These are phyloP conservation scores for Umbelopsis sp. DNA, from an alignment of 192 early-diverging fungal genomes.

Conservation along the genomic window DNA sequence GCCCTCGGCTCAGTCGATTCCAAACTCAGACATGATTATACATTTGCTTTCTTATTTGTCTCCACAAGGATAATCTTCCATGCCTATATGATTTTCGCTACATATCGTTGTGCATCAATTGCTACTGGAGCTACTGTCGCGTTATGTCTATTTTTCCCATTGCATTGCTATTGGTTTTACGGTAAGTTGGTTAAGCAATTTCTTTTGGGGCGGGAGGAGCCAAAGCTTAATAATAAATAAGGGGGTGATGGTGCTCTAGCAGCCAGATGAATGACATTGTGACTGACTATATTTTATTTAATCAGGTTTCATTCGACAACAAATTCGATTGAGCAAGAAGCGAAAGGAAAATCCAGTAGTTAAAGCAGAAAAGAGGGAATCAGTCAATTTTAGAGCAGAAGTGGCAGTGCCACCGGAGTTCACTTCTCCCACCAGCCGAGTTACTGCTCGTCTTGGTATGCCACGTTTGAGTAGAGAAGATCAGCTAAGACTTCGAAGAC, in stretches of 20 bases:
- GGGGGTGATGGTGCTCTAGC: neutral
- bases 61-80: slow-evolving; percentile 60
- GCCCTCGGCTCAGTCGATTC: slow-evolving; percentile 53
- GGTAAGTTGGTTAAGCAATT: slow-evolving; percentile 23
- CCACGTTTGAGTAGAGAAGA: slow-evolving; percentile 1
- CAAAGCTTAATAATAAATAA: neutral
- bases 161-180: slow-evolving; percentile 59
- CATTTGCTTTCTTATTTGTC: slow-evolving; percentile 58
- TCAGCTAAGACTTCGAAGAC: neutral
- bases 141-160: slow-evolving; percentile 44
- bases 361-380: neutral
- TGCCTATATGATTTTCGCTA: slow-evolving; percentile 37
- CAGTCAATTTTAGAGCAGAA: neutral
- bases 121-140: slow-evolving; percentile 31
- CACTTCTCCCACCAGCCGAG: neutral
- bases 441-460: neutral
- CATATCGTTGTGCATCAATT: slow-evolving; percentile 30
- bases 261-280: neutral
- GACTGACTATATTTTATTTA: neutral
- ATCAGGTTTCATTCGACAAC: slow-evolving; percentile 39
- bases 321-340: slow-evolving; percentile 20
- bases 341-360: neutral
- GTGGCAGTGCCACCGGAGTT: neutral
- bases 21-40: slow-evolving; percentile 46
- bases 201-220: neutral